phyloP scores from a whole-genome alignment of 495 filamentous ascomycete species.

The Achaetomiella virescens region DNA sequence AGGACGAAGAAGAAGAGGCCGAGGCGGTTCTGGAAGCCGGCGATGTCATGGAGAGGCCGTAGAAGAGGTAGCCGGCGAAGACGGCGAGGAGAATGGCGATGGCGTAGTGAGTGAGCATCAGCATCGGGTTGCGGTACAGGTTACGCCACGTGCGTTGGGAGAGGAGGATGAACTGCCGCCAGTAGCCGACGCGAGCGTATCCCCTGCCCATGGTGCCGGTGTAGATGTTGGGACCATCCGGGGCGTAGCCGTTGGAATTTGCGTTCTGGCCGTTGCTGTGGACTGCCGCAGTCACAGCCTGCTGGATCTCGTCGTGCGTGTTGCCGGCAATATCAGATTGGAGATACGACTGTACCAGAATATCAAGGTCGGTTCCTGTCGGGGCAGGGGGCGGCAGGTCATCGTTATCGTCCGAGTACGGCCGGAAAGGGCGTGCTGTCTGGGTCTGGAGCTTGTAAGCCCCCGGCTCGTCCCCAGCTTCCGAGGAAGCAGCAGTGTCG shows the following conservation, averaged over 20 bases:
- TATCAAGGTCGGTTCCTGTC: constrained; percentile 71
- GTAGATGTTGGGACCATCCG: constrained; percentile 38
- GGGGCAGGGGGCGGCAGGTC: constrained; percentile 66
- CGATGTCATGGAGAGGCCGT: constrained; percentile 90
- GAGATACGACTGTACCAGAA: constrained; percentile 66
- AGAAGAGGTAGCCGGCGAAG: constrained; percentile 92
- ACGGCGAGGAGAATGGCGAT: constrained; percentile 93
- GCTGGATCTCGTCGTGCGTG: constrained; percentile 75
- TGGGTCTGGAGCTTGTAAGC: constrained; percentile 62
- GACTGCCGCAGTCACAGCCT: constrained; percentile 51
- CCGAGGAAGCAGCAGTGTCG: constrained; percentile 62
- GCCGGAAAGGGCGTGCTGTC: constrained; percentile 52
- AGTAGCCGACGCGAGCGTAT: constrained; percentile 72
- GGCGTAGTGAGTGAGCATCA: constrained; percentile 99
- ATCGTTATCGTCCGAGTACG: constrained; percentile 61
- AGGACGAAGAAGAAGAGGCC: constrained; percentile 97
- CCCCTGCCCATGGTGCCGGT: constrained; percentile 59
- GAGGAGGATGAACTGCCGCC: constrained; percentile 80
- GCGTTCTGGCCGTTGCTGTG: constrained; percentile 61
- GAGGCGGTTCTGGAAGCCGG: constrained; percentile 97
- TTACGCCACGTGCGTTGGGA: constrained; percentile 93
- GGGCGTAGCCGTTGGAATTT: constrained; percentile 47
- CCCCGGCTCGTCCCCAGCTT: constrained; percentile 52
- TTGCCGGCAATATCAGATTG: constrained; percentile 70
- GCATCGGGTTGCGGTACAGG: constrained; percentile 92